These are phyloP conservation scores for Lactarius psammicola DNA, from an alignment of 768 basidiomycete species.

Conservation along the genomic window DNA sequence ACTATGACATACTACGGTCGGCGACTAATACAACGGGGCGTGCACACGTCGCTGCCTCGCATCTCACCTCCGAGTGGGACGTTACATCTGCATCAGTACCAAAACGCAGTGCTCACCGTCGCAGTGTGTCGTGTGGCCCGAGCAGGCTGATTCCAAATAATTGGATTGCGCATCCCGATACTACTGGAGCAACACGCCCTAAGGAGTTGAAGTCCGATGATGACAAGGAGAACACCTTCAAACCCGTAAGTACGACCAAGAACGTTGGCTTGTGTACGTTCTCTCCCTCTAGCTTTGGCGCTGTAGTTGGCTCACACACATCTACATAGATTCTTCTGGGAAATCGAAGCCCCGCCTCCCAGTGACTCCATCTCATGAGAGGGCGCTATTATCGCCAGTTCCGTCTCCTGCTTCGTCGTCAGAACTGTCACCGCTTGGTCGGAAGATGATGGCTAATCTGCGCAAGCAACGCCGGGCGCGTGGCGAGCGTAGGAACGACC, in stretches of 20 bases:
- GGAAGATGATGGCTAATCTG: conserved; percentile 64
- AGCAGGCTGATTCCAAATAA: neutral
- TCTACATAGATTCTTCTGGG: conserved; percentile 8
- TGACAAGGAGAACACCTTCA: conserved; percentile 25
- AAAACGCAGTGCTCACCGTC: conserved; percentile 18
- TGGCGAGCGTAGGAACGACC: conserved; percentile 15
- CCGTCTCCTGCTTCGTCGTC: conserved; percentile 71
- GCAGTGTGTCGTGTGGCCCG: conserved; percentile 20
- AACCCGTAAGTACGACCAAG: neutral
- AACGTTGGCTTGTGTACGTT: conserved; percentile 5
- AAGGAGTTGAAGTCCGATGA: conserved; percentile 4
- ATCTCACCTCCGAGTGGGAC: neutral
- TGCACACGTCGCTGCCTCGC: neutral
- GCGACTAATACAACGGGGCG: conserved; percentile 1
- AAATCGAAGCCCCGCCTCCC: conserved; percentile 32
- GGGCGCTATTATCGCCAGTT: conserved; percentile 38
- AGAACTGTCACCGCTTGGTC: conserved; percentile 67
- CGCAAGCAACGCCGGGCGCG: conserved; percentile 41
- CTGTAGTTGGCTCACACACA: neutral
- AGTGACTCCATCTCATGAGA: conserved; percentile 47
- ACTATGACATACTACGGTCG: neutral
- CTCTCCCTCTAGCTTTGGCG: neutral
- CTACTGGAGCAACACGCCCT: neutral
- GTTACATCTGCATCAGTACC: neutral
- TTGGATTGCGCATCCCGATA: neutral